These are phyloP conservation scores for Herpotrichia juniperi DNA, from an alignment of 2,329 filamentous ascomycete species.

Conservation along the genomic window DNA sequence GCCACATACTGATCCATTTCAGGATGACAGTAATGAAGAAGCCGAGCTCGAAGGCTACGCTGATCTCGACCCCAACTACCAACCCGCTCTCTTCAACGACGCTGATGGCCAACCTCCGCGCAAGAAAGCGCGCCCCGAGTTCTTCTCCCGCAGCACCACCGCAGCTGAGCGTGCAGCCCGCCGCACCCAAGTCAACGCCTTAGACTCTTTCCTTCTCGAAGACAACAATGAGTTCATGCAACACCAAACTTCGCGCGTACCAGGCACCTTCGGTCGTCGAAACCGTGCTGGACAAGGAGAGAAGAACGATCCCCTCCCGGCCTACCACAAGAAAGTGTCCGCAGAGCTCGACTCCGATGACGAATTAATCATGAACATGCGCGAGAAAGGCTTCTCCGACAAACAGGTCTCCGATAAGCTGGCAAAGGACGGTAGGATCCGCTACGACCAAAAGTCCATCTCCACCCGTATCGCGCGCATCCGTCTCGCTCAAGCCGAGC, in stretches of 20 bases:
- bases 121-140: constrained; percentile 18
- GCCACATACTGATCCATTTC: too few species aligned
- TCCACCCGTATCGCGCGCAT: constrained; percentile 55
- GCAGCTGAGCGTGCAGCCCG: constrained; percentile 15
- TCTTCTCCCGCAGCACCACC: constrained; percentile 8
- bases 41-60: constrained; percentile 25
- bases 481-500: constrained; percentile 48
- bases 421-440: constrained; percentile 47
- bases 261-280: constrained; percentile 31
- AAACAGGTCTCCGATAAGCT: constrained; percentile 52
- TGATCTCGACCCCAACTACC: constrained; percentile 12
- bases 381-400: constrained; percentile 51
- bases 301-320: constrained; percentile 45
- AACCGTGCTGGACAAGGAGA: constrained; percentile 8
- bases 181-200: constrained; percentile 16
- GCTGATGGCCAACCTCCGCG: constrained; percentile 15
- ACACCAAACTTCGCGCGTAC: constrained; percentile 15
- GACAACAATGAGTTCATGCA: constrained; percentile 18
- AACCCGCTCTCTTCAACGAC: constrained; percentile 9
- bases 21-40: constrained; percentile 19
- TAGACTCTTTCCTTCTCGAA: constrained; percentile 28
- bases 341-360: constrained; percentile 56
- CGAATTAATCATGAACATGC: constrained; percentile 52
- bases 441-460: constrained; percentile 55
- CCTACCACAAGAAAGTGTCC: constrained; percentile 50